These are phyloP conservation scores for Flaveria linearis DNA, from an alignment of 129 eudicot genomes.

Conservation along the genomic window DNA sequence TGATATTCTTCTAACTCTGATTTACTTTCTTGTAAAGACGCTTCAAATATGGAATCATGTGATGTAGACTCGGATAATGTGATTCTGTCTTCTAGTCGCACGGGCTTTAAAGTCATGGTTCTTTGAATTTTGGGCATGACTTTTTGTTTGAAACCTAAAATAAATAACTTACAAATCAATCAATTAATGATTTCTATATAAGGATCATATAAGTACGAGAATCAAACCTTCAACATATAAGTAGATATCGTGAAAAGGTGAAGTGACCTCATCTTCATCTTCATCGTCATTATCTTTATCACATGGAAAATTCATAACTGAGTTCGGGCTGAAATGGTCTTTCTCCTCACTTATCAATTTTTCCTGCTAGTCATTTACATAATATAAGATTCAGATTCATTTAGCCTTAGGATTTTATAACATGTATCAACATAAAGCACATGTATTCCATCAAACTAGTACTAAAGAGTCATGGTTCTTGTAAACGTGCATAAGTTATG, in stretches of 20 bases:
- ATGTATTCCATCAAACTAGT: background rate
- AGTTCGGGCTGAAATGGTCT: conserved; percentile 77
- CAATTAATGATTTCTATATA: background rate
- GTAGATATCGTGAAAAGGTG: conserved; percentile 27
- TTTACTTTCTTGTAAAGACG: conserved; percentile 20
- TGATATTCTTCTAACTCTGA: conserved; percentile 30
- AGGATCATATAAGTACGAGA: background rate
- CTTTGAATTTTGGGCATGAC: conserved; percentile 45
- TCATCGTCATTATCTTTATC: conserved; percentile 44
- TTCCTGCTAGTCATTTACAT: conserved; percentile 24
- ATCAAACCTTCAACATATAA: conserved; percentile 21
- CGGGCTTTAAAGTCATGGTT: conserved; percentile 56
- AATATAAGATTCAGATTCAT: background rate
- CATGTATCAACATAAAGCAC: background rate
- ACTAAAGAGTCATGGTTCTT: conserved; percentile 2
- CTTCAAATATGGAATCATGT: conserved; percentile 23
- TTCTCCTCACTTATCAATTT: conserved; percentile 41
- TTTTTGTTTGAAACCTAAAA: conserved; percentile 52
- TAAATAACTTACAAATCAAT: background rate
- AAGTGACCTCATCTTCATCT: conserved; percentile 51
- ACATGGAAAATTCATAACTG: conserved; percentile 67
- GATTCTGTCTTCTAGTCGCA: conserved; percentile 58
- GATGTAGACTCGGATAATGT: conserved; percentile 25
- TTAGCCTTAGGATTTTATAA: background rate
- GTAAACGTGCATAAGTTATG: background rate